Conservation (phyloP, 2,329 filamentous ascomycete species). For the Exutisphaerella laricina region DNA sequence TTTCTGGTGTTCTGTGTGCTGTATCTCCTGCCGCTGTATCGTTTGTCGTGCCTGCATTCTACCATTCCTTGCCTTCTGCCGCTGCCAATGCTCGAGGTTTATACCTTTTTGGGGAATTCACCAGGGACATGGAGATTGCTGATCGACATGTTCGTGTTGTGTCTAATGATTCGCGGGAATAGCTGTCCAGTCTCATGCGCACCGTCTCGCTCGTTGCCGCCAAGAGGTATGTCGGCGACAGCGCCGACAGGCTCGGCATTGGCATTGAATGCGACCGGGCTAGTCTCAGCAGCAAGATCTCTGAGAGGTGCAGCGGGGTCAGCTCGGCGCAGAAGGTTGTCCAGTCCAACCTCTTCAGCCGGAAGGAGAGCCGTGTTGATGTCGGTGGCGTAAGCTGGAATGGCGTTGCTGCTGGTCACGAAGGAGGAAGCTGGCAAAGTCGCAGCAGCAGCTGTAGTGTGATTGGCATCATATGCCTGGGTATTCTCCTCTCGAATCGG, state of each 20-base stretch:
- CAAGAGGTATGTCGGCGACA: conserved; percentile 17
- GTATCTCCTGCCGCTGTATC: not conserved
- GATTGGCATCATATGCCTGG: conserved; percentile 1
- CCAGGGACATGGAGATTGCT: conserved; percentile 66
- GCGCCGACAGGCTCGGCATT: not conserved
- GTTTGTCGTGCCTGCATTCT: not conserved
- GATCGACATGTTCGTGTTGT: conserved; percentile 48
- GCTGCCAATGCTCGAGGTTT: no score
- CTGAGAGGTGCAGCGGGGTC: not conserved
- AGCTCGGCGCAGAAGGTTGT: not conserved
- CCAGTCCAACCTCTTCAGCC: not conserved
- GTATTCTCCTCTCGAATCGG: conserved; percentile 4
- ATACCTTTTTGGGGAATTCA: conserved; percentile 41
- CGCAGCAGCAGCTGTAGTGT: not conserved
- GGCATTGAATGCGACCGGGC: not conserved
- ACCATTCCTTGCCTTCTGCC: not conserved
- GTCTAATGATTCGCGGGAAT: conserved; percentile 44
- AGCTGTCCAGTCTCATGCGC: conserved; percentile 38
- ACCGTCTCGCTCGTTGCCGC: conserved; percentile 32
- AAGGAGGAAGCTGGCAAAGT: not conserved
- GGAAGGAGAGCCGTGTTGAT: not conserved
- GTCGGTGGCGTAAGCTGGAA: not conserved
- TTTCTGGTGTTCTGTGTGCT: not conserved
- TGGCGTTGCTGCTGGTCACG: no score
- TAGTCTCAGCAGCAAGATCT: not conserved